Conservation (phyloP, 2,329 filamentous ascomycete species). For the Rhinocladiella mackenziei region DNA sequence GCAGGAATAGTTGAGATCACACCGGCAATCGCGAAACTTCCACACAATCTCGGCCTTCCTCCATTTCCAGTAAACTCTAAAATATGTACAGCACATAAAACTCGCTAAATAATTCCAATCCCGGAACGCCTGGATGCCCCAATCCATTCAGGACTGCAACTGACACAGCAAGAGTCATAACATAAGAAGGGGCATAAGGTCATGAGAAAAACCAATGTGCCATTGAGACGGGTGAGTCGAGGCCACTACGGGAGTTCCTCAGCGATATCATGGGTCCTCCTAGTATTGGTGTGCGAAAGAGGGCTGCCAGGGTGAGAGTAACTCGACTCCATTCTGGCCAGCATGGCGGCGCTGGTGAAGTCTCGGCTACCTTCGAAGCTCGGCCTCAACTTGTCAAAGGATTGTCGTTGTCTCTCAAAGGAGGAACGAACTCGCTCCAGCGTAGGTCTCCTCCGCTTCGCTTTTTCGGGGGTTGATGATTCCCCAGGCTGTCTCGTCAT, state of each 20-base stretch:
- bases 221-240: not conserved
- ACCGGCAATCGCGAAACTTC: too few relatives aligned
- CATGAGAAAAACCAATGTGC: constrained; percentile 9
- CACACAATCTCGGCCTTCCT: not conserved
- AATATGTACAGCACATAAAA: constrained; percentile 18
- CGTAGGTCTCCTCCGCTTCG: constrained; percentile 48
- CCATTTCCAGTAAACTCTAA: constrained; percentile 12
- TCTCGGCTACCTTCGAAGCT: constrained; percentile 86
- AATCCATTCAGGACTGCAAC: constrained; percentile 4
- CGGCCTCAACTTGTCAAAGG: constrained; percentile 77
- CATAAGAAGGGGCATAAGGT: constrained; percentile 16
- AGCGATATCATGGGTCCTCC: constrained; percentile 18
- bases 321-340: constrained; percentile 77
- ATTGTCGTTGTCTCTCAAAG: constrained; percentile 80
- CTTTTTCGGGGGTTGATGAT: constrained; percentile 52
- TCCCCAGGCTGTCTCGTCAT: constrained; percentile 47
- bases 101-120: constrained; percentile 14
- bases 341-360: constrained; percentile 82
- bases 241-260: constrained; percentile 8
- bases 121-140: not conserved
- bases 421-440: constrained; percentile 71
- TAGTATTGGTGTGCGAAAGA: constrained; percentile 18
- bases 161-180: too few relatives aligned
- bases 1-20: too few relatives aligned
- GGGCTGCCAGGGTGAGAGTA: constrained; percentile 43